These are phyloP conservation scores for Fusarium nanum DNA, from an alignment of 2,329 filamentous ascomycete genomes.

Conservation along the genomic window DNA sequence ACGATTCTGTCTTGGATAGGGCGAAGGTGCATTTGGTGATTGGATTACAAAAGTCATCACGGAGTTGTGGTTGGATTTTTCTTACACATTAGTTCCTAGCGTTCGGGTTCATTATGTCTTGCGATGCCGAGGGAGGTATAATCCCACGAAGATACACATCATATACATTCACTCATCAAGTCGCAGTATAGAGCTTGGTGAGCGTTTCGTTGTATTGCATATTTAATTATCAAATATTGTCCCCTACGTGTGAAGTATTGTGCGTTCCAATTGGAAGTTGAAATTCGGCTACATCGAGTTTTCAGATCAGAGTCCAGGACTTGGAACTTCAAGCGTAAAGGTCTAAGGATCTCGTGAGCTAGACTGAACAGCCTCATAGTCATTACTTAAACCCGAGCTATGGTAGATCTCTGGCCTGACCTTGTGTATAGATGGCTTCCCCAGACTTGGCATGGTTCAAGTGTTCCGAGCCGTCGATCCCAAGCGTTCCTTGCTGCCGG, in stretches of 20 bases:
- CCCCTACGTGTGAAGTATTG: background rate
- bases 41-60: constrained; percentile 44
- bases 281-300: too few relatives aligned
- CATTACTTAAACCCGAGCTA: background rate
- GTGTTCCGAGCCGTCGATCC: background rate
- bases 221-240: background rate
- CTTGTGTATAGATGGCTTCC: background rate
- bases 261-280: background rate
- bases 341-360: background rate
- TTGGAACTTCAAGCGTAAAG: background rate
- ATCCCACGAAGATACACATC: constrained; percentile 18
- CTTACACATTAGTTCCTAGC: constrained; percentile 43
- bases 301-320: too few relatives aligned
- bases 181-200: background rate
- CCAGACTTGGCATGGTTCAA: background rate
- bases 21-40: constrained; percentile 41
- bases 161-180: constrained; percentile 31
- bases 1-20: constrained; percentile 35
- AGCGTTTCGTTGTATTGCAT: background rate
- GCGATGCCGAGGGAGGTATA: constrained; percentile 17
- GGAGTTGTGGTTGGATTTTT: constrained; percentile 42
- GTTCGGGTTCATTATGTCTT: constrained; percentile 36
- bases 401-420: background rate
- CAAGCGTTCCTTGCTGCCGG: background rate
- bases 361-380: background rate